phyloP scores from a whole-genome alignment of 2,329 filamentous ascomycete genomes.

The Aspergillus calidoustus region DNA sequence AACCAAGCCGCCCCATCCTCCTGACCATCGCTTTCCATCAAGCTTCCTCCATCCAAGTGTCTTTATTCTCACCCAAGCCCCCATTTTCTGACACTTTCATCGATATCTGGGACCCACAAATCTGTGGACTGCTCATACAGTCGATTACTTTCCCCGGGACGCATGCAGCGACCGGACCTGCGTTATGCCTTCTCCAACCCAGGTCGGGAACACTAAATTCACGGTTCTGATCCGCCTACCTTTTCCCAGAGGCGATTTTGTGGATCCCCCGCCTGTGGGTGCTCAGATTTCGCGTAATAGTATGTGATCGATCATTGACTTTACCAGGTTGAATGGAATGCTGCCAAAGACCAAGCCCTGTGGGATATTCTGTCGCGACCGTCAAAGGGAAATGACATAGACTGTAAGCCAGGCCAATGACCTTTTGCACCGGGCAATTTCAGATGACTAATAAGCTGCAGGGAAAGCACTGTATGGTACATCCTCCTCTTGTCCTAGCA shows the following conservation, averaged over 20 bases:
- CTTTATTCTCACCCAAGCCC: neutral
- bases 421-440: neutral
- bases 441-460: slow-evolving; percentile 41
- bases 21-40: slow-evolving; percentile 3
- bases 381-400: slow-evolving; percentile 77
- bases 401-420: slow-evolving; percentile 63
- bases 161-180: slow-evolving; percentile 3
- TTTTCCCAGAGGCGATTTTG: slow-evolving; percentile 82
- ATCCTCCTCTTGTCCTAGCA: neutral
- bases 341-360: slow-evolving; percentile 80
- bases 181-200: slow-evolving; percentile 22
- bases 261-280: slow-evolving; percentile 83
- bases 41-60: neutral
- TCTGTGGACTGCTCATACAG: neutral
- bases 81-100: neutral
- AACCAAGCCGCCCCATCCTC: slow-evolving; percentile 4
- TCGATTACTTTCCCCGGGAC: neutral
- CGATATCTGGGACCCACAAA: neutral
- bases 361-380: slow-evolving; percentile 89
- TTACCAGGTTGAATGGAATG: slow-evolving; percentile 81
- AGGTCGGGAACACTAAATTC: slow-evolving; percentile 40
- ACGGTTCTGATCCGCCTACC: slow-evolving; percentile 90
- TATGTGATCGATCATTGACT: slow-evolving; percentile 14
- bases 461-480: slow-evolving; percentile 72
- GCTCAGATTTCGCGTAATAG: neutral